Conservation (phyloP, 257 asterid genomes). For the Solanum appendiculatum region DNA sequence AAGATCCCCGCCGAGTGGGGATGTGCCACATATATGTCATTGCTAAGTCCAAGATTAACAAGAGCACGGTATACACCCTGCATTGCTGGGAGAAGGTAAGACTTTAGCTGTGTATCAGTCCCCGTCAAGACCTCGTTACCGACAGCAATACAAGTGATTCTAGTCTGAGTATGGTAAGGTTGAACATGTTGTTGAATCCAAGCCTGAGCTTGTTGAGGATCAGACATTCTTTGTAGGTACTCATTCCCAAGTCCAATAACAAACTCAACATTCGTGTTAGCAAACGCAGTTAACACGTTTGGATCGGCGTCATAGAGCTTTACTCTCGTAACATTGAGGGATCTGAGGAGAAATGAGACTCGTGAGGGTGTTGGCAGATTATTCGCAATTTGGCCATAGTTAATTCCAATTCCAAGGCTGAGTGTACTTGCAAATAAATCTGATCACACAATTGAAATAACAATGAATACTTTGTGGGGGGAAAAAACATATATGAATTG, state of each 20-base stretch:
- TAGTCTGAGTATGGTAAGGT: slow-evolving; percentile 56
- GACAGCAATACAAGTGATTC: slow-evolving; percentile 58
- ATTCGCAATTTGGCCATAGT: slow-evolving; percentile 87
- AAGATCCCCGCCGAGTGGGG: slow-evolving; percentile 57
- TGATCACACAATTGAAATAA: slow-evolving; percentile 2
- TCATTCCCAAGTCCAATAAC: slow-evolving; percentile 66
- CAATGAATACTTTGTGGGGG: not conserved
- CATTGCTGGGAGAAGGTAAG: slow-evolving; percentile 75
- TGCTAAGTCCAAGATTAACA: slow-evolving; percentile 33
- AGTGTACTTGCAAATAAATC: slow-evolving; percentile 17
- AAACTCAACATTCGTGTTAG: slow-evolving; percentile 57
- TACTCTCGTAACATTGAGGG: slow-evolving; percentile 52
- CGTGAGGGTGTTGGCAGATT: slow-evolving; percentile 72
- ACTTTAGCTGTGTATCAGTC: slow-evolving; percentile 24
- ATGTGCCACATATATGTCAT: slow-evolving; percentile 48
- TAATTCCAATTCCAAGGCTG: slow-evolving; percentile 60
- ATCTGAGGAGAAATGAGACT: slow-evolving; percentile 47
- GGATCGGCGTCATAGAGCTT: slow-evolving; percentile 87
- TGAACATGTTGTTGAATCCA: slow-evolving; percentile 70
- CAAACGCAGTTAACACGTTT: slow-evolving; percentile 51
- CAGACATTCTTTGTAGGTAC: slow-evolving; percentile 43
- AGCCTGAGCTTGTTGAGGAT: slow-evolving; percentile 54
- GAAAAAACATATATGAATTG: not conserved
- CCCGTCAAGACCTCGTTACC: slow-evolving; percentile 79
- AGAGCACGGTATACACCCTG: slow-evolving; percentile 39